phyloP scores from a whole-genome alignment of 768 basidiomycete species.

The Hygrophoropsis aurantiaca region DNA sequence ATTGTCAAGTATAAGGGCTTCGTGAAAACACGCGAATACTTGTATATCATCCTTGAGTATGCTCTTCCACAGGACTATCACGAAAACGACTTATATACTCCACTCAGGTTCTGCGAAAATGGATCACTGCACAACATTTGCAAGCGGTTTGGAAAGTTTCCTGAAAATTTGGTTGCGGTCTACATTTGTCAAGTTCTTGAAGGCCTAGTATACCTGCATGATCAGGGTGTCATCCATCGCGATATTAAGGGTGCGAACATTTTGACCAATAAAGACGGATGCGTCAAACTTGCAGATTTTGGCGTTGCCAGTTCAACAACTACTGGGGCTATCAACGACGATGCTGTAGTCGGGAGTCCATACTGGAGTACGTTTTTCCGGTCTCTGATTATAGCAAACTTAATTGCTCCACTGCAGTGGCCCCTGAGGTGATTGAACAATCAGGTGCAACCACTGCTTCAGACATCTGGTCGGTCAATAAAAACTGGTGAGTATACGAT shows the following conservation, averaged over 20 bases:
- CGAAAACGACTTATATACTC: constrained; percentile 2
- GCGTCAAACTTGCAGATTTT: constrained; percentile 98
- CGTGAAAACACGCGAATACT: constrained; percentile 88
- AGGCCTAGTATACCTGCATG: constrained; percentile 94
- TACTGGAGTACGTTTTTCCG: constrained; percentile 85
- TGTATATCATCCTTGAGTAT: constrained; percentile 96
- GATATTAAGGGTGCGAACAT: constrained; percentile 99
- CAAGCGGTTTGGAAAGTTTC: constrained; percentile 98
- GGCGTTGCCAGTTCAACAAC: constrained; percentile 87
- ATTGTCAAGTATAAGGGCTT: constrained; percentile 99
- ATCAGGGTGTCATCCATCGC: constrained; percentile 98
- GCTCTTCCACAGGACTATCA: constrained; percentile 23
- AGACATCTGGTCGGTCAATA: constrained; percentile 79
- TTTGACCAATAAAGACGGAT: constrained; percentile 97
- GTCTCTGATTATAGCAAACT: neutral
- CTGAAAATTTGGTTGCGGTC: constrained; percentile 92
- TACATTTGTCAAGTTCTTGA: constrained; percentile 97
- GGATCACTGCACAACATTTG: constrained; percentile 93
- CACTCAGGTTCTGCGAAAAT: constrained; percentile 89
- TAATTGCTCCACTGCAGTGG: constrained; percentile 61
- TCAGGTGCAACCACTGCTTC: constrained; percentile 95
- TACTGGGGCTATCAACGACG: constrained; percentile 74
- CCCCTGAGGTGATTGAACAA: constrained; percentile 98
- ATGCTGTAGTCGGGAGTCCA: constrained; percentile 94
- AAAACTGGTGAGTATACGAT: neutral